These are phyloP conservation scores for Hypoxylon trugodes DNA, from an alignment of 495 filamentous ascomycete species.

Conservation along the genomic window DNA sequence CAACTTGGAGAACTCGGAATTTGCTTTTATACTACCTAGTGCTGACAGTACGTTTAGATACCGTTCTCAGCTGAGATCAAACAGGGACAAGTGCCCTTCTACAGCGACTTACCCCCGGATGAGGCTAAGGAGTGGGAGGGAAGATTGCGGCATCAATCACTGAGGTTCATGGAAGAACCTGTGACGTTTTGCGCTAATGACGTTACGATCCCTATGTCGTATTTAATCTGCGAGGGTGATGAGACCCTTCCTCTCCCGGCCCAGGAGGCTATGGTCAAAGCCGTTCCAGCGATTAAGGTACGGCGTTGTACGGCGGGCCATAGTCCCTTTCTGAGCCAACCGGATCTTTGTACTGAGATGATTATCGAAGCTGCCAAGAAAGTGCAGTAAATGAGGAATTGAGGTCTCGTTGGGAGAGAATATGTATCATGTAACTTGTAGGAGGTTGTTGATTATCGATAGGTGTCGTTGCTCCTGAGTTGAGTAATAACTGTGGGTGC, in stretches of 20 bases:
- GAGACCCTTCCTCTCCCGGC: constrained; percentile 26
- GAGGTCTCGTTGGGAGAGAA: no score
- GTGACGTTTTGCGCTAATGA: constrained; percentile 13
- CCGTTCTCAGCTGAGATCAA: no score
- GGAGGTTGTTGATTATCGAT: no score
- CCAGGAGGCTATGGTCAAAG: constrained; percentile 37
- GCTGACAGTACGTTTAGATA: no score
- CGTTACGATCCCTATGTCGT: constrained; percentile 31
- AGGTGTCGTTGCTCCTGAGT: no score
- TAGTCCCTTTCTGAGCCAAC: constrained; percentile 45
- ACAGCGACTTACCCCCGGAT: constrained; percentile 16
- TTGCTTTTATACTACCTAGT: neutral
- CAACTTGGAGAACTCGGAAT: no score
- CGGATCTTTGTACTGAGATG: no score
- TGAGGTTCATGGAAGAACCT: constrained; percentile 4
- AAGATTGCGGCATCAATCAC: constrained; percentile 6
- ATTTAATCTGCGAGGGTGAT: constrained; percentile 40
- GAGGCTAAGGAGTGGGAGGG: constrained; percentile 16
- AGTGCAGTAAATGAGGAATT: no score
- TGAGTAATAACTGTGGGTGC: no score
- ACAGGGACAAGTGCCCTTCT: constrained; percentile 15
- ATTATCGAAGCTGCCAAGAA: no score
- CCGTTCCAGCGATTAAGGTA: constrained; percentile 23
- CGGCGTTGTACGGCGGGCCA: constrained; percentile 44
- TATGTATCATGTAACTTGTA: no score